Evolutionary conservation across 495 filamentous ascomycete species (phyloP).

Genomic region (Talaromyces ruber): DNA sequence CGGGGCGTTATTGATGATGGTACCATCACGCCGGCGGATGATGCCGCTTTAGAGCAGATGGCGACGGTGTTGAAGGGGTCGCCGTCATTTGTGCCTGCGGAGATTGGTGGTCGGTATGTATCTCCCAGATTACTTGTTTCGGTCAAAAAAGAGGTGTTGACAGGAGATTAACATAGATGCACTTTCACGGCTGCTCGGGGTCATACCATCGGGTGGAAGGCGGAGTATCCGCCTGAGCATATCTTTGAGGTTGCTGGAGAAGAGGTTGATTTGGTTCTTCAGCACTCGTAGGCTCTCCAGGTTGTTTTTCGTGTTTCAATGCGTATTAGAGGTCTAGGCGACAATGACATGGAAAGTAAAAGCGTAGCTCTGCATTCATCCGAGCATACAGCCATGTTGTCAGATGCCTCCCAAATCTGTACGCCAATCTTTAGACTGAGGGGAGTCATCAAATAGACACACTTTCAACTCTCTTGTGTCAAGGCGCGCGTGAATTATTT

Average conservation of each 20-base stretch:
- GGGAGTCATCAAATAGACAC: too few relatives aligned
- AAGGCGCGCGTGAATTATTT: too few relatives aligned
- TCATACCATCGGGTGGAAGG: slow-evolving; percentile 30
- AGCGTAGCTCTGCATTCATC: too few relatives aligned
- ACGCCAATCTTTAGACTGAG: too few relatives aligned
- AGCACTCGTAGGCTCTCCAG: neutral
- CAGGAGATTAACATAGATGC: slow-evolving; percentile 17
- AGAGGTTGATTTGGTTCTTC: slow-evolving; percentile 31
- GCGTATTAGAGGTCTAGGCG: too few relatives aligned
- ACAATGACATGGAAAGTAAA: too few relatives aligned
- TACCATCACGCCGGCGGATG: slow-evolving; percentile 20
- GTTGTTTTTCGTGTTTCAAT: neutral
- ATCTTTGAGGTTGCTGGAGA: slow-evolving; percentile 27
- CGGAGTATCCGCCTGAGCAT: slow-evolving; percentile 26
- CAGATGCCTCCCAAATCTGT: too few relatives aligned
- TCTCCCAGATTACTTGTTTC: neutral
- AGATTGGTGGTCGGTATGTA: slow-evolving; percentile 33
- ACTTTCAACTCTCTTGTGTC: too few relatives aligned
- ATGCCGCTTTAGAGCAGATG: slow-evolving; percentile 24
- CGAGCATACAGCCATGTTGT: too few relatives aligned
- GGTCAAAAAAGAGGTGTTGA: neutral
- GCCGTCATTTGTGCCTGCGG: slow-evolving; percentile 21
- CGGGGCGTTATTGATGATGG: slow-evolving; percentile 24
- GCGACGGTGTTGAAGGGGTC: slow-evolving; percentile 20
- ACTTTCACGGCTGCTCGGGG: slow-evolving; percentile 28